These are phyloP conservation scores for Sporisorium graminicola DNA, from an alignment of 1,284 basidiomycete genomes.

Conservation along the genomic window DNA sequence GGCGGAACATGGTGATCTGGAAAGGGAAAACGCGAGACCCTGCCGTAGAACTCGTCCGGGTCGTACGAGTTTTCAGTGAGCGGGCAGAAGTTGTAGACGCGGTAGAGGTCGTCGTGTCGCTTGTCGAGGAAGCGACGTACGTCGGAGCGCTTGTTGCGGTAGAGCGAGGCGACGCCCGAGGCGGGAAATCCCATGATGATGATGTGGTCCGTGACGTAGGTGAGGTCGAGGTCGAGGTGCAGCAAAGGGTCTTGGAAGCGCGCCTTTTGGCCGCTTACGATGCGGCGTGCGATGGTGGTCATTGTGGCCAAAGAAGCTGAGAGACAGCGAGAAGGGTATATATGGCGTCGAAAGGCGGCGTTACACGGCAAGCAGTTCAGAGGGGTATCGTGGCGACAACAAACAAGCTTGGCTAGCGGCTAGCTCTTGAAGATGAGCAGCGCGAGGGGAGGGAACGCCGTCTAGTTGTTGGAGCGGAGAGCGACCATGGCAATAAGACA, in stretches of 20 bases:
- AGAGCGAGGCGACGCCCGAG: constrained; percentile 81
- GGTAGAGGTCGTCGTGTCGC: constrained; percentile 81
- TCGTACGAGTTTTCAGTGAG: constrained; percentile 72
- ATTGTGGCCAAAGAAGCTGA: constrained; percentile 13
- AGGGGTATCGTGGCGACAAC: neutral
- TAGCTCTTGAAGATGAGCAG: neutral
- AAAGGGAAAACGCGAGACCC: constrained; percentile 86
- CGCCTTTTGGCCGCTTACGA: constrained; percentile 77
- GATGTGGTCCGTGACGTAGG: constrained; percentile 78
- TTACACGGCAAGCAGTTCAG: neutral
- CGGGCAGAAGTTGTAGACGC: constrained; percentile 82
- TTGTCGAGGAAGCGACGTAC: constrained; percentile 82
- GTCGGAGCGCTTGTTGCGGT: constrained; percentile 83
- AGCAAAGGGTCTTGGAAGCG: constrained; percentile 80
- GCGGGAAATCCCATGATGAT: constrained; percentile 90
- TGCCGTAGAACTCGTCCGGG: constrained; percentile 71
- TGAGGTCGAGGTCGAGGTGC: constrained; percentile 82
- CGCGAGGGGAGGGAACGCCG: neutral
- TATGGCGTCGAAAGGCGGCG: neutral
- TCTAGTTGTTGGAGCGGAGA: neutral
- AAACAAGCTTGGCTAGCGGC: neutral
- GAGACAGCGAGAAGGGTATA: neutral
- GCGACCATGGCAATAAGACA: neutral
- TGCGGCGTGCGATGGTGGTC: constrained; percentile 64
- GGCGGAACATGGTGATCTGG: constrained; percentile 83